Base-by-base conservation (phyloP, 1,284 basidiomycete species). In the Paramarasmius palmivorus region DNA sequence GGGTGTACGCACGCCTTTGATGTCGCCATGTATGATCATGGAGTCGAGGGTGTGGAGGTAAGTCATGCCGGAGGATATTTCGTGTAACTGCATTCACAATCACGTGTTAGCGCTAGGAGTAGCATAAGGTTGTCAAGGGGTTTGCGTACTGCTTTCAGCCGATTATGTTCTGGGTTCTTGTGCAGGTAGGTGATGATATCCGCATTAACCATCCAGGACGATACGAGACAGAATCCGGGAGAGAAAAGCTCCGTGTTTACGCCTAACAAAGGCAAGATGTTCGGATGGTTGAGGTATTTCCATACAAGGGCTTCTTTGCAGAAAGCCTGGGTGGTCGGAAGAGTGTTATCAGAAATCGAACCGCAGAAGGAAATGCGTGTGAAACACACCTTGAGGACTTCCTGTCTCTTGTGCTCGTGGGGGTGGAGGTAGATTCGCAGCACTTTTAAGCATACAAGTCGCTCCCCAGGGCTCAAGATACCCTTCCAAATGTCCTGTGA, bases 161-260 rank as follows among this genome's bases (percentile, higher is more conserved):
- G 40, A 39, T 58, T 49, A 17, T 52, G 39, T 12, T 49, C 40
- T 5, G 57, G 57, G 51, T 55, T 46, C 14, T 34, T 20, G 15
- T 51, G 23, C 34, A 58, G 26, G 48, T 44, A 58, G 3, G 34
- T 12, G 14, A 56, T 50, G n/a, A 56, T 47, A 37, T 56, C 51
- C 2, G 49, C 52, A 29, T 58, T 52, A 14, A 34, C n/a, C 51
- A 58, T 56, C 54, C 54, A 58, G 7, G 57, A 54, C n/a, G 57
- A 56, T 10, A 58, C 39, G 2, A 58, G 44, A 37, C 57, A 56
- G 29, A 51, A 54, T 4, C 34, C 53, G 2, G 48, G 51, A 32
- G 17, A 29, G 26, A 56, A 56, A 2, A 54, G 17, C 5, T 38
- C 46, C 9, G 44, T 32, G 22, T 52, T 58, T 15, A 58, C 49